phyloP scores from a whole-genome alignment of 2,329 filamentous ascomycete genomes.

The Sarocladium strictum region DNA sequence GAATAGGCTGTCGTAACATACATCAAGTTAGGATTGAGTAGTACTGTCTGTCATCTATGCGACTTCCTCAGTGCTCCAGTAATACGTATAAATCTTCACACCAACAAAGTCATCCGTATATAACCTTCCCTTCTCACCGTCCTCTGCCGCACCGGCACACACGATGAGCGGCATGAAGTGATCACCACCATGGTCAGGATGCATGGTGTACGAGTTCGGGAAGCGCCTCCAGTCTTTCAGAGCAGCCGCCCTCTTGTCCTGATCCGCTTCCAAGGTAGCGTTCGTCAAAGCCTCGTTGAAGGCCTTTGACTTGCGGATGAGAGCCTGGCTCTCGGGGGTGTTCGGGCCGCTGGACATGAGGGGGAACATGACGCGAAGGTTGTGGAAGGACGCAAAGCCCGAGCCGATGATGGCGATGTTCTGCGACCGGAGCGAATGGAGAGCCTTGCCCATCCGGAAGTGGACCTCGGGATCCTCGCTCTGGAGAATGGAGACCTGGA shows the following conservation, averaged over 20 bases:
- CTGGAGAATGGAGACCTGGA: slow-evolving; percentile 50
- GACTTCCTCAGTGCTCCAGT: slow-evolving; percentile 37
- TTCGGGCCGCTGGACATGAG: slow-evolving; percentile 18
- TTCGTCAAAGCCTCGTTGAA: slow-evolving; percentile 44
- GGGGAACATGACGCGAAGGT: slow-evolving; percentile 40
- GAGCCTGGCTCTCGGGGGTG: slow-evolving; percentile 14
- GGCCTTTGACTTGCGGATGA: slow-evolving; percentile 21
- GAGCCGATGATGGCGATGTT: slow-evolving; percentile 56
- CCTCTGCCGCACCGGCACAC: slow-evolving; percentile 44
- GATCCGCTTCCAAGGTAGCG: slow-evolving; percentile 28
- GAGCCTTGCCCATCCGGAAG: slow-evolving; percentile 46
- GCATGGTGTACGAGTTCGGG: slow-evolving; percentile 44
- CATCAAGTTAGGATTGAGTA: too few species aligned
- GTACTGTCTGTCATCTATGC: slow-evolving; percentile 9
- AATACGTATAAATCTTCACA: slow-evolving; percentile 48
- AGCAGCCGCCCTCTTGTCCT: slow-evolving; percentile 27
- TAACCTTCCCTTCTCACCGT: slow-evolving; percentile 31
- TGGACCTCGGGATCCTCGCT: slow-evolving; percentile 44
- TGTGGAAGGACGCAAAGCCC: slow-evolving; percentile 54
- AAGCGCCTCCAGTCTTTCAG: slow-evolving; percentile 42
- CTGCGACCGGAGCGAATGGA: slow-evolving; percentile 40
- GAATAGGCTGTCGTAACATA: too few species aligned
- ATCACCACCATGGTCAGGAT: slow-evolving; percentile 47
- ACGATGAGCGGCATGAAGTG: slow-evolving; percentile 56
- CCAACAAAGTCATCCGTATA: slow-evolving; percentile 46